Percentiles rank a stretch among this genome's conserved stretches.
Evolutionary conservation across 306 rosid genomes (phyloP).

Genomic region (Quercus dentata): DNA sequence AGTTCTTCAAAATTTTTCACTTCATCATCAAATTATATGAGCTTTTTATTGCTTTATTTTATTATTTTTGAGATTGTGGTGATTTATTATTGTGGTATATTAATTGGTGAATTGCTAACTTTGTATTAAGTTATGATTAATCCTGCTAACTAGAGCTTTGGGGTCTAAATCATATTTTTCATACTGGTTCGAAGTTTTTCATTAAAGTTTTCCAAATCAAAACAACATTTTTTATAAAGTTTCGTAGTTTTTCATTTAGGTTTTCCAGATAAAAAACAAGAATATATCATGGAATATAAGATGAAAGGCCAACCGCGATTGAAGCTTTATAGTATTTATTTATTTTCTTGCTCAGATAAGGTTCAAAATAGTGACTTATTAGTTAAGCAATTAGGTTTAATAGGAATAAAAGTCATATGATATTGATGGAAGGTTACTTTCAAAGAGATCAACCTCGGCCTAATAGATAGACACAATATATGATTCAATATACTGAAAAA

Average conservation of each 20-base stretch:
- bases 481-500: neutral
- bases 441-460: neutral
- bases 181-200: too few species aligned
- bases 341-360: conserved; percentile 20
- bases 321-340: conserved; percentile 2
- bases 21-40: too few species aligned
- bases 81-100: too few species aligned
- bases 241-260: neutral
- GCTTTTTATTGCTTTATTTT: too few species aligned
- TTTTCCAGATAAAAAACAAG: neutral
- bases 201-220: too few species aligned
- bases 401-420: neutral
- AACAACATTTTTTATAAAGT: neutral
- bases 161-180: too few species aligned
- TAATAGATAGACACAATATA: neutral
- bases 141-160: too few species aligned
- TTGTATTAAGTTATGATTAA: too few species aligned
- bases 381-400: conserved; percentile 22
- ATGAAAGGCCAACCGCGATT: conserved; percentile 13
- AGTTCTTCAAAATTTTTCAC: too few species aligned
- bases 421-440: conserved; percentile 1
- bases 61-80: too few species aligned
- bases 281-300: conserved; percentile 1
- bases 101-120: too few species aligned
- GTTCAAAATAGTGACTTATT: conserved; percentile 38